Base-by-base conservation (phyloP, 1,139 yeast species). In the Candida labiduridarum region DNA sequence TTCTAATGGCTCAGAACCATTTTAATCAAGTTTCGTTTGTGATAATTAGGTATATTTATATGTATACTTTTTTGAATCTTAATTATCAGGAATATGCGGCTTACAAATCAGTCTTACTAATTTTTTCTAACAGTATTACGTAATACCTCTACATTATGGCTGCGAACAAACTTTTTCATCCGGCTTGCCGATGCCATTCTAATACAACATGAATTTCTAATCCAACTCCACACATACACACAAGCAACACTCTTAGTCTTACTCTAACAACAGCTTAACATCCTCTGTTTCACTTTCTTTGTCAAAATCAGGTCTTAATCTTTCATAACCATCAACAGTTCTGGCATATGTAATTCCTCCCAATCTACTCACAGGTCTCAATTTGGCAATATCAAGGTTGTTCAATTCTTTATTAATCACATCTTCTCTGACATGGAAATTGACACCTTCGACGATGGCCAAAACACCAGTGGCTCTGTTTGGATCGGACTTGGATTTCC, bases 371-470 rank as follows among this genome's bases (percentile, higher is more conserved):
- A 84, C 78, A 0, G 88, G 85, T 58, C 71, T 75, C 54, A 80
- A 67, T 59, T 80, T 80, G 2, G 59, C 64, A n/a, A 75, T 64
- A 59, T 82, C 85, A 27, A 84, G 52, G 3, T 49, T 49, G 51
- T 71, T 72, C 38, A 59, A 52, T 0, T 74, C 75, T 2, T 71
- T 68, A 60, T 81, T 77, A 34, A 79, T 56, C 9, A 80, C 65
- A 58, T 83, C 87, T 56, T 83, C 83, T 41, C 87, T 69, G 3
- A 72, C 76, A 59, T 83, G 88, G 64, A 82, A 80, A 44, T 78
- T 68, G 40, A 83, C 69, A 15, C 85, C 88, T 60, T 83, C 87
- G 8, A 82, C 71, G 48, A 82, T 67, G 38, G 69, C 63, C 15
- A 77, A 59, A 0, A 71, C 66, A 2, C 84, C 82, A 0, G 81